Evolutionary conservation across 164 flowering plant genomes (phyloP), one percentile per base, ranked within the genome.

Genomic region (Santalum album): DNA sequence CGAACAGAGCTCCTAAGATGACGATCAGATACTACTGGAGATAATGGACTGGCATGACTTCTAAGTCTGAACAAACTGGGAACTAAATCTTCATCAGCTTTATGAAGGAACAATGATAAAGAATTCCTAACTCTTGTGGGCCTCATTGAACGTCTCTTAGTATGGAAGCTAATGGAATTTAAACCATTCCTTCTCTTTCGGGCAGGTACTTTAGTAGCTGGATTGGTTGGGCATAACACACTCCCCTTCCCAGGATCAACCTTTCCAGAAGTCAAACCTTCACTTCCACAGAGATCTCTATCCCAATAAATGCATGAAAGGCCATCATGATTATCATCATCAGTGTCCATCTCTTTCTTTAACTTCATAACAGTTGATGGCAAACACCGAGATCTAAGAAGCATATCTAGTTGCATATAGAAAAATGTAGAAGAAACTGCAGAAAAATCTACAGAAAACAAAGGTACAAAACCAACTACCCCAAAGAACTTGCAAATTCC

Each of bases 341-440:
- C 19, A 29, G 34, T 24, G 0, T 25, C 24, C 36, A 45, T 12
- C 34, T 32, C 27, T 22, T 23, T 59, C 51, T 22, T 18, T 1
- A 45, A 53, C 51, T 35, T 58, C 49, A 27, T 60, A 55, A 54
- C 65, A 38, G 48, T 55, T 46, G 36, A 38, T 12, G 65, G 58
- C 35, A 47, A 29, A 60, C 46, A 44, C 19, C 42, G 53, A 25
- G 65, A 58, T 25, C 78, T 56, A 51, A 80, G 57, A 29, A 57
- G 44, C 65, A 78, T 55, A 40, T 53, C 39, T 44, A 60, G 48
- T 69, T 86, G 81, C 71, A 83, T 54, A 29, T 59, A 48, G 72
- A 69, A 60, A 66, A 91, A 91, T 60, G 67, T 72, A 20, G 16
- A 36, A n/a, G 96, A 92, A 60, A 73, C 58, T 11, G 95, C 79